Conservation (phyloP, 768 basidiomycete species). For the Trametes elegans region DNA sequence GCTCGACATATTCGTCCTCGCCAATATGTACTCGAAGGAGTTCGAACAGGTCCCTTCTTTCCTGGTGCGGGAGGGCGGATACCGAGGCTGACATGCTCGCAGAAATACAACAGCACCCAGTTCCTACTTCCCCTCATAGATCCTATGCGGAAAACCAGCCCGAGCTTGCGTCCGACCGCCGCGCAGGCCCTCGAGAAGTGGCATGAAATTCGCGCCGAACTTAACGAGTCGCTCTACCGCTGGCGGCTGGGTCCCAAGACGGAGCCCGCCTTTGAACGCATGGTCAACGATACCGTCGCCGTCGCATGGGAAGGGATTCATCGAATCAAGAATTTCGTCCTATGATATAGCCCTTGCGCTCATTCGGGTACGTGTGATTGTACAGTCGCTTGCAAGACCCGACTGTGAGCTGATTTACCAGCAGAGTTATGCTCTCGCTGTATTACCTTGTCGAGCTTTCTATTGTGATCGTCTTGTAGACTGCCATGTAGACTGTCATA, state of each 20-base stretch:
- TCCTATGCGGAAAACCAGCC: slow-evolving; percentile 15
- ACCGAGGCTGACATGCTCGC: background rate
- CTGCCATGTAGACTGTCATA: too few relatives aligned
- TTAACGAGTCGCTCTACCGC: background rate
- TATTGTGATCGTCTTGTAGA: too few relatives aligned
- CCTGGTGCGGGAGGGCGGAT: background rate
- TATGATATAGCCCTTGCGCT: too few relatives aligned
- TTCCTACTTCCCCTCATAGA: slow-evolving; percentile 17
- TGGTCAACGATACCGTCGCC: slow-evolving; percentile 21
- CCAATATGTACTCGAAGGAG: slow-evolving; percentile 22
- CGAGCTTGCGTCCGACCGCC: slow-evolving; percentile 8
- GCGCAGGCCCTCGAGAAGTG: slow-evolving; percentile 7
- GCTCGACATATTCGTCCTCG: slow-evolving; percentile 26
- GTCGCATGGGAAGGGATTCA: slow-evolving; percentile 22
- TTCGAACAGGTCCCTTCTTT: slow-evolving; percentile 11
- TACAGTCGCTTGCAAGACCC: too few relatives aligned
- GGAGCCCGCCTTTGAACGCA: slow-evolving; percentile 9
- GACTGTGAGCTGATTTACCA: too few relatives aligned
- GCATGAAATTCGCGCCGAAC: background rate
- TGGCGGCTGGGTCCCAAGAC: slow-evolving; percentile 14
- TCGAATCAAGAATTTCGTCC: too few relatives aligned
- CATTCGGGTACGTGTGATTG: too few relatives aligned
- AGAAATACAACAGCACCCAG: slow-evolving; percentile 16
- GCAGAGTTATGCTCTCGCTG: too few relatives aligned
- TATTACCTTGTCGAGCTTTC: too few relatives aligned